phyloP scores from a whole-genome alignment of 1,139 yeast species.

The Debaryomyces psychrophilus region DNA sequence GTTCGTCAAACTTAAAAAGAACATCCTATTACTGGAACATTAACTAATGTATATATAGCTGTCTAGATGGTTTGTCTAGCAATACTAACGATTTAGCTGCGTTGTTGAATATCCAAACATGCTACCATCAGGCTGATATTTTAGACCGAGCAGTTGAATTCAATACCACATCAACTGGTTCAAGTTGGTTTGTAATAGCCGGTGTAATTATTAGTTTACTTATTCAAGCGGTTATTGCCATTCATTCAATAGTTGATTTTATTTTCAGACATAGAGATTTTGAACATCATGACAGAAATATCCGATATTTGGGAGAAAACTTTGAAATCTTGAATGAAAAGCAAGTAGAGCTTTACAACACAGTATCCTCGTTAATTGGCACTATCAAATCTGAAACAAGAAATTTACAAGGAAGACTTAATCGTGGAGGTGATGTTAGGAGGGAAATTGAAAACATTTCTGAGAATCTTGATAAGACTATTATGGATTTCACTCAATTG shows the following conservation, averaged over 20 bases:
- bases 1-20: slow-evolving; percentile 11
- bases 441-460: slow-evolving; percentile 18
- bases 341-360: slow-evolving; percentile 8
- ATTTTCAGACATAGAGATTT: slow-evolving; percentile 13
- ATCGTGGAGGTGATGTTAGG: slow-evolving; percentile 22
- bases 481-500: slow-evolving; percentile 18
- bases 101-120: slow-evolving; percentile 26
- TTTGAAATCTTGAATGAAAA: slow-evolving; percentile 10
- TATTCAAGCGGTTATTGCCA: slow-evolving; percentile 19
- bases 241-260: slow-evolving; percentile 16
- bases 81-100: slow-evolving; percentile 24
- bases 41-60: slow-evolving; percentile 15
- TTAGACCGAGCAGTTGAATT: slow-evolving; percentile 16
- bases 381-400: slow-evolving; percentile 15
- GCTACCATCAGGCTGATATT: slow-evolving; percentile 27
- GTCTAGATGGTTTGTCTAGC: slow-evolving; percentile 22
- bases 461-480: slow-evolving; percentile 12
- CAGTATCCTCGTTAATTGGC: slow-evolving; percentile 4
- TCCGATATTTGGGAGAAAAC: slow-evolving; percentile 7
- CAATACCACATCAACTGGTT: slow-evolving; percentile 7
- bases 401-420: slow-evolving; percentile 20
- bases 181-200: slow-evolving; percentile 14
- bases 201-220: slow-evolving; percentile 17
- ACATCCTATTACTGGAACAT: not conserved
- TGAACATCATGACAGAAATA: slow-evolving; percentile 2